These are phyloP conservation scores for Podospora anserina DNA, from an alignment of 495 filamentous ascomycete genomes.

Conservation along the genomic window DNA sequence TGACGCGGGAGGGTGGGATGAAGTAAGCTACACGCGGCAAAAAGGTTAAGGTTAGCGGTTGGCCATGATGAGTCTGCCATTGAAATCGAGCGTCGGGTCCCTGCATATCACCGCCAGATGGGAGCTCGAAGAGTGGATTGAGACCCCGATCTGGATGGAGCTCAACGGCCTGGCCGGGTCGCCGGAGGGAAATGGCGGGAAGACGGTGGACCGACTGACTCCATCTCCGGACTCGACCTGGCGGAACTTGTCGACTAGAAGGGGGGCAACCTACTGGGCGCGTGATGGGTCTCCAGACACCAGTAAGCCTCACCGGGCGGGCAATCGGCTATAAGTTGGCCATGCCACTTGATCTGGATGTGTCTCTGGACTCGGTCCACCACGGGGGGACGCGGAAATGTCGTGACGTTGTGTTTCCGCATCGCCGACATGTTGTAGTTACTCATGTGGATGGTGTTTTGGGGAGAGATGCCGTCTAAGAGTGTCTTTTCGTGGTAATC, in stretches of 20 bases:
- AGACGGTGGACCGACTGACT: not conserved
- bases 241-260: constrained; percentile 1
- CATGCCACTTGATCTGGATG: constrained; percentile 53
- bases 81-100: not conserved
- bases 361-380: constrained; percentile 49
- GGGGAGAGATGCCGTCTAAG: not conserved
- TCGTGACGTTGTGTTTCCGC: constrained; percentile 52
- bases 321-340: constrained; percentile 49
- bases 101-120: not conserved
- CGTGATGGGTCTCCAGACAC: constrained; percentile 59
- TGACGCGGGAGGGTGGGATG: constrained; percentile 45
- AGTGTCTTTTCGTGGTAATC: not conserved
- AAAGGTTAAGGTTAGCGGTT: constrained; percentile 4
- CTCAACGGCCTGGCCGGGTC: constrained; percentile 6
- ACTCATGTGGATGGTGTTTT: constrained; percentile 11
- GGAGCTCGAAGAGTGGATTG: not conserved
- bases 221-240: not conserved
- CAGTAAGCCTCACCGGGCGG: constrained; percentile 53
- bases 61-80: not conserved
- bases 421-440: constrained; percentile 38
- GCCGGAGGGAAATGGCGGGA: constrained; percentile 5
- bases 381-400: constrained; percentile 57
- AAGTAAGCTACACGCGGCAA: constrained; percentile 42
- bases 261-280: constrained; percentile 42
- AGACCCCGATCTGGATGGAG: not conserved